Evolutionary conservation across 805 yeast genomes (phyloP).

Genomic region (Metahyphopichia silvanorum): DNA sequence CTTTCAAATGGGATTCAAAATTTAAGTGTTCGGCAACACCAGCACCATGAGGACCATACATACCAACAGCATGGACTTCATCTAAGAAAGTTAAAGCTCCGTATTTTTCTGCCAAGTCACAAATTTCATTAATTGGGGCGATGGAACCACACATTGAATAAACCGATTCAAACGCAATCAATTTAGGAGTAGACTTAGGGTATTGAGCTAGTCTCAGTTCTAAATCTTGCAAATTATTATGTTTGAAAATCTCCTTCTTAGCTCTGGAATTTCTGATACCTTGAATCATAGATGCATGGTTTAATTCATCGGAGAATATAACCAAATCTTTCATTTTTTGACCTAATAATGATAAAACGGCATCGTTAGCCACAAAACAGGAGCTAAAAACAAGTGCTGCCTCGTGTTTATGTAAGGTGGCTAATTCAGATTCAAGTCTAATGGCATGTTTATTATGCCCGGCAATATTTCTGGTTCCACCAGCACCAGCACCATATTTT

Average conservation of each 20-base stretch:
- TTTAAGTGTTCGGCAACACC: conserved; percentile 98
- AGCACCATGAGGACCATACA: conserved; percentile 99
- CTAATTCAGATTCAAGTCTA: conserved; percentile 78
- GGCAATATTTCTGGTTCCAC: conserved; percentile 98
- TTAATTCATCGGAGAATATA: conserved; percentile 86
- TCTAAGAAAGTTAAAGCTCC: conserved; percentile 97
- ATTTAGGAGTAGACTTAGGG: conserved; percentile 86
- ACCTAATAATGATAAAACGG: conserved; percentile 86
- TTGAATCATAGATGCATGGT: conserved; percentile 97
- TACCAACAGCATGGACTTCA: conserved; percentile 98
- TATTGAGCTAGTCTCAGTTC: conserved; percentile 74
- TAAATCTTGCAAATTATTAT: conserved; percentile 81
- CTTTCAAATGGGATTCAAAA: conserved; percentile 72
- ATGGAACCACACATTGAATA: conserved; percentile 99
- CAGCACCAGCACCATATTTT: conserved; percentile 97
- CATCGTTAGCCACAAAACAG: conserved; percentile 96
- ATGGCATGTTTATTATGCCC: conserved; percentile 95
- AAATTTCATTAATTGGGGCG: conserved; percentile 87
- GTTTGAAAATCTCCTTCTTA: conserved; percentile 85
- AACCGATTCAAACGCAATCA: conserved; percentile 95
- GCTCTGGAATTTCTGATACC: conserved; percentile 92
- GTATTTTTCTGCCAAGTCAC: conserved; percentile 95
- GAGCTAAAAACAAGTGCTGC: conserved; percentile 94
- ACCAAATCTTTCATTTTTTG: conserved; percentile 87
- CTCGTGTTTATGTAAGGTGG: conserved; percentile 89